Evolutionary conservation across 148 eudicot genomes (phyloP).

Genomic region (Spergularia marina): DNA sequence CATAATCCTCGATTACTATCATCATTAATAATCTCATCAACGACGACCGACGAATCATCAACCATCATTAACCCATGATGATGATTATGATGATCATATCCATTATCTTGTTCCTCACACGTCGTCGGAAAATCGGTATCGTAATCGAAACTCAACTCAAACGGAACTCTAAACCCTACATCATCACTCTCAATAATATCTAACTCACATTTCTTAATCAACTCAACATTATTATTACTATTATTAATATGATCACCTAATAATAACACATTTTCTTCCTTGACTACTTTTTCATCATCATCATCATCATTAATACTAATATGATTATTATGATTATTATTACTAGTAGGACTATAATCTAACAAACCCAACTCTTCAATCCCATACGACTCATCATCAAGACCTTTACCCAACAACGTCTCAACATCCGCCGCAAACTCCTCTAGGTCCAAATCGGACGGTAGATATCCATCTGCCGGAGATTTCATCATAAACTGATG

Average conservation of each 20-base stretch:
- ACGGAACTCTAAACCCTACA: constrained; percentile 44
- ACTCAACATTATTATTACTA: not conserved
- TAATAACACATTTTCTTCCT: constrained; percentile 38
- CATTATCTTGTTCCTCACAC: constrained; percentile 31
- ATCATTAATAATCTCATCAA: not conserved
- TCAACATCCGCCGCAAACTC: constrained; percentile 87
- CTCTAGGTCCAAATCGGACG: constrained; percentile 63
- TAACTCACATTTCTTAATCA: constrained; percentile 17
- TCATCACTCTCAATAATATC: constrained; percentile 33
- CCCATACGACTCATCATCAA: constrained; percentile 57
- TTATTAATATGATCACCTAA: too few relatives aligned
- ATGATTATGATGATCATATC: not conserved
- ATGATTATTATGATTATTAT: not conserved
- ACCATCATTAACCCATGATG: constrained; percentile 5
- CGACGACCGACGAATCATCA: constrained; percentile 9
- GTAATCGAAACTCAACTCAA: constrained; percentile 61
- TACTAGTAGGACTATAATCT: constrained; percentile 22
- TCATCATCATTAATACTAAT: not conserved
- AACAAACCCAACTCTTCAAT: constrained; percentile 66
- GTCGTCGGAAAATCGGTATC: constrained; percentile 41
- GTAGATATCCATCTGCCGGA: constrained; percentile 39
- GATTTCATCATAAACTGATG: constrained; percentile 14
- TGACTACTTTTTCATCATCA: constrained; percentile 31
- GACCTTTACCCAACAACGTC: constrained; percentile 68
- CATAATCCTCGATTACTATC: constrained; percentile 12